Evolutionary conservation across 202 grass and related monocot genomes (phyloP).

Genomic region (Zoysia matrella): DNA sequence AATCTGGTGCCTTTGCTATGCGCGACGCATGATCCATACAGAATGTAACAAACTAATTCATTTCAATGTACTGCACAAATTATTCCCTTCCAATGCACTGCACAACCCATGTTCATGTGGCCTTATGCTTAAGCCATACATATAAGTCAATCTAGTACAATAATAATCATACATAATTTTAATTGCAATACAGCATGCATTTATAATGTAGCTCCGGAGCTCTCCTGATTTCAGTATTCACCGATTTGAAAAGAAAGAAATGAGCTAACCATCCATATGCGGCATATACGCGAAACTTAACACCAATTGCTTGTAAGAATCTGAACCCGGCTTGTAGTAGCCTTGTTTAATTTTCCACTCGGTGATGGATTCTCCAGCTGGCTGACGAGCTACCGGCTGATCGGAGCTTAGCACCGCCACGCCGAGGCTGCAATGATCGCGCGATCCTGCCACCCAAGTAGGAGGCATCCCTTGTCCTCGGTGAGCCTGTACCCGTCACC

Average conservation of each 20-base stretch:
- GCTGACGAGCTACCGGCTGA: not conserved
- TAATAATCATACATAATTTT: not conserved
- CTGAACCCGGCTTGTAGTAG: not conserved
- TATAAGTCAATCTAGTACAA: not conserved
- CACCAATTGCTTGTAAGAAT: not conserved
- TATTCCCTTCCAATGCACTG: not conserved
- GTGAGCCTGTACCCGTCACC: constrained; percentile 68
- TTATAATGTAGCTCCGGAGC: not conserved
- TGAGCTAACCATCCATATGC: not conserved
- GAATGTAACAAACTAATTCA: too few relatives aligned
- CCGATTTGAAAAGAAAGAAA: not conserved
- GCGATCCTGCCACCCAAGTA: constrained; percentile 74
- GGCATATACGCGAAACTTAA: not conserved
- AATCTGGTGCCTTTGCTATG: too few relatives aligned
- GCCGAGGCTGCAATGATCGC: constrained; percentile 66
- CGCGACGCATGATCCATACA: too few relatives aligned
- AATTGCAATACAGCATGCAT: not conserved
- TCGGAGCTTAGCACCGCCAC: constrained; percentile 52
- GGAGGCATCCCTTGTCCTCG: constrained; percentile 65
- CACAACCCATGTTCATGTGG: not conserved
- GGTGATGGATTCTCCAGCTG: too few relatives aligned
- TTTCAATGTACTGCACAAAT: not conserved
- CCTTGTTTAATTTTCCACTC: not conserved
- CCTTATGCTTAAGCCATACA: not conserved
- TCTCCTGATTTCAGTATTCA: not conserved